Evolutionary conservation across 2,329 filamentous ascomycete species (phyloP), one percentile per base, ranked within the genome.

Genomic region (Aspergillus amoenus): DNA sequence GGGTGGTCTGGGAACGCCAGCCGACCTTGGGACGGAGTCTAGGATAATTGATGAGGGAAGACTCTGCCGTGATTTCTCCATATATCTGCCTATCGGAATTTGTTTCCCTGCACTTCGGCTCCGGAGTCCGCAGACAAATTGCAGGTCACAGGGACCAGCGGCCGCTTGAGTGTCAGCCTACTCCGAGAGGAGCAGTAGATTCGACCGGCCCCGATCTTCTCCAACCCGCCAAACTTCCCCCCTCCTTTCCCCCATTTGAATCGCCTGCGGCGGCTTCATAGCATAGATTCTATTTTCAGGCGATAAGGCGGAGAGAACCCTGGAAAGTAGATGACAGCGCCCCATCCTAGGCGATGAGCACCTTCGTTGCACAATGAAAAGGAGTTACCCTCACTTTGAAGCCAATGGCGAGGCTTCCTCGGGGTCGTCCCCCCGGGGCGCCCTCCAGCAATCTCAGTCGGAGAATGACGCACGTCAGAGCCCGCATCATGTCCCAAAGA

Each of bases 341-440:
- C 58, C 54, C 55, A 40, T 52, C 44, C 48, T 61, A 58, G 64
- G 65, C 62, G 48, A 67, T 65, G 64, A 67, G 54, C 57, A 53
- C 47, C 43, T 27, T 21, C 27, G 45, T 46, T 47, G 45, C 57
- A 66, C 55, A n/a, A 75, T 75, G 73, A 75, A 75, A 69, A 70
- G 73, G 58, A 75, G 65, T 66, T 72, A 68, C 61, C 69, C 70
- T 52, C 69, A 73, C 32, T 74, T 75, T 53, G 73, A 75, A 62
- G 63, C 63, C 59, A 71, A 71, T 68, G 71, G 69, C 44, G 70
- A 74, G 59, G 61, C 64, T 39, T 72, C 72, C 44, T 72, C 73
- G 34, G 63, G 54, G 39, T 73, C 58, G 45, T 75, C 73, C 39
- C 68, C 70, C 18, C 70, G 65, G 54, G 66, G 65, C 48, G 61